These are phyloP conservation scores for Acacia confusa DNA, from an alignment of 306 rosid genomes.

Conservation along the genomic window DNA sequence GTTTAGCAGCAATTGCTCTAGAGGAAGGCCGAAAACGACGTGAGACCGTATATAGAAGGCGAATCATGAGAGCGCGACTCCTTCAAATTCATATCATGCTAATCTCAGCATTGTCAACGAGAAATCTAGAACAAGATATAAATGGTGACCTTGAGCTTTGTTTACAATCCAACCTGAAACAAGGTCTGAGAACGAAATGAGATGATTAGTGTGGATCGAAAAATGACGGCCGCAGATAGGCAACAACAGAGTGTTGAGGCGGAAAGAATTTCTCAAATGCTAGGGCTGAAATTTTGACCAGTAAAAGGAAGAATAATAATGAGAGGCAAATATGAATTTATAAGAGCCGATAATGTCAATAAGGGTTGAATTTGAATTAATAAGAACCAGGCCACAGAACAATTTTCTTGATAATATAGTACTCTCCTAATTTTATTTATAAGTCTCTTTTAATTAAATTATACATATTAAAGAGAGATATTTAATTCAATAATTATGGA, in stretches of 20 bases:
- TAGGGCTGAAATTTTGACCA: background rate
- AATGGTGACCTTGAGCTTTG: conserved; percentile 3
- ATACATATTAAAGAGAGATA: too few relatives aligned
- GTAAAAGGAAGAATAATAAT: background rate
- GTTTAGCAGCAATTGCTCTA: background rate
- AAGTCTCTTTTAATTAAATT: too few relatives aligned
- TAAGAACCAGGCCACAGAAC: too few relatives aligned
- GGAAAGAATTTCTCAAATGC: background rate
- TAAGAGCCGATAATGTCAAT: too few relatives aligned
- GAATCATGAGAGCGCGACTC: conserved; percentile 37
- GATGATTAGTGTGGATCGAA: background rate
- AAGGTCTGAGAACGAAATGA: background rate
- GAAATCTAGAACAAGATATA: background rate
- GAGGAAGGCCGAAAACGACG: conserved; percentile 15
- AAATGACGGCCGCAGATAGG: background rate
- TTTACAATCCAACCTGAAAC: background rate
- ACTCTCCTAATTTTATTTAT: too few relatives aligned
- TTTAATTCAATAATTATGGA: too few relatives aligned
- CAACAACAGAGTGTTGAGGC: background rate
- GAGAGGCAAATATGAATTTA: too few relatives aligned
- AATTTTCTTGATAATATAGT: too few relatives aligned
- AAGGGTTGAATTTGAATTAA: too few relatives aligned
- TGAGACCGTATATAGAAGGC: conserved; percentile 32
- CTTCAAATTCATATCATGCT: background rate
- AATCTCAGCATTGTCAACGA: background rate